These are phyloP conservation scores for Taphrina wiesneri DNA, from an alignment of 1,139 yeast species.

Conservation along the genomic window DNA sequence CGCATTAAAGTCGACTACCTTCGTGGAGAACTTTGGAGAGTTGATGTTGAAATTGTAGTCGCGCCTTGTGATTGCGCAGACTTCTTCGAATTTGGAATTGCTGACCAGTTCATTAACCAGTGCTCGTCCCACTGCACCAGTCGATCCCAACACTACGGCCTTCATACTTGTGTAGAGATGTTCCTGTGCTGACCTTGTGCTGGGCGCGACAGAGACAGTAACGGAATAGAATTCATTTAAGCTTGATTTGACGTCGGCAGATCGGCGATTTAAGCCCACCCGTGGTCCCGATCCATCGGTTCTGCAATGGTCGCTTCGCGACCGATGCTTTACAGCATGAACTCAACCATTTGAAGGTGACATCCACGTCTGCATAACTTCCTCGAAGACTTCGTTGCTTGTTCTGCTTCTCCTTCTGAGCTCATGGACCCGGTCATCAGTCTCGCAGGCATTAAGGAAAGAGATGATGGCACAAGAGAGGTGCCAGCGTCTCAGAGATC, in stretches of 20 bases:
- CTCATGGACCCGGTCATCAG: conserved; percentile 8
- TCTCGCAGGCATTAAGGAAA: conserved; percentile 36
- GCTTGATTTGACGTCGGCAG: background rate
- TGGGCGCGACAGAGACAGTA: too few relatives aligned
- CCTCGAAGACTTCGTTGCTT: too few relatives aligned
- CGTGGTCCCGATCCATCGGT: background rate
- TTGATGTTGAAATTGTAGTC: conserved; percentile 10
- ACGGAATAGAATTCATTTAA: too few relatives aligned
- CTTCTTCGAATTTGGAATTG: conserved; percentile 6
- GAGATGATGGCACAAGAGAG: conserved; percentile 34
- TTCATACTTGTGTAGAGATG: background rate
- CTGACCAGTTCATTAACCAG: conserved; percentile 17
- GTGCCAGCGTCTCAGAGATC: conserved; percentile 43
- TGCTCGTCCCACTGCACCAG: conserved; percentile 33
- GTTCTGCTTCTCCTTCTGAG: background rate
- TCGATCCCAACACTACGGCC: conserved; percentile 30
- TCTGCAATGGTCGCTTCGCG: background rate
- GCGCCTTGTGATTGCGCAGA: conserved; percentile 16
- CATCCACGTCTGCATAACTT: too few relatives aligned
- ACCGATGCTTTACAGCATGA: too few relatives aligned
- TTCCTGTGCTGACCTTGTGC: background rate
- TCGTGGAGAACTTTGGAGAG: conserved; percentile 1
- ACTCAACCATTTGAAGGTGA: too few relatives aligned
- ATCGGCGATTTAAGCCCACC: background rate
- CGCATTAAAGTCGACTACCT: conserved; percentile 11